These are phyloP conservation scores for Penicillium argentinense DNA, from an alignment of 495 filamentous ascomycete species.

Conservation along the genomic window DNA sequence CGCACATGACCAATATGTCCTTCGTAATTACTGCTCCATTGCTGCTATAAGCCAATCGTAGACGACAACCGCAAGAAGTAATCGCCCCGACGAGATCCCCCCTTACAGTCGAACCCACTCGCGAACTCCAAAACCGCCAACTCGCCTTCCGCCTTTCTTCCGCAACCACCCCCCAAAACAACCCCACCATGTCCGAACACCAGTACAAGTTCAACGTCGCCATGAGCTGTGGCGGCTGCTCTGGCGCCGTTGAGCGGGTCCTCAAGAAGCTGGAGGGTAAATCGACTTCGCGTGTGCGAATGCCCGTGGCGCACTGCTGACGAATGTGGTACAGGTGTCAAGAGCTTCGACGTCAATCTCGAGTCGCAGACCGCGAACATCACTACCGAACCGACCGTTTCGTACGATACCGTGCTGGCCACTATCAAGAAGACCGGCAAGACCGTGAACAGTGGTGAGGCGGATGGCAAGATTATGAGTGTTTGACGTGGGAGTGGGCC, in stretches of 20 bases:
- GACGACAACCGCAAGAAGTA: too few relatives aligned
- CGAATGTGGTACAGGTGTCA: slow-evolving; percentile 64
- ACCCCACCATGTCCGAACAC: slow-evolving; percentile 57
- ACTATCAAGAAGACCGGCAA: slow-evolving; percentile 97
- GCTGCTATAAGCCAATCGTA: too few relatives aligned
- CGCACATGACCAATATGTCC: not conserved
- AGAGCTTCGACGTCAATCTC: slow-evolving; percentile 82
- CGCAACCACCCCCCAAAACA: slow-evolving; percentile 4
- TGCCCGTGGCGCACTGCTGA: too few relatives aligned
- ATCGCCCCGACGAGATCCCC: too few relatives aligned
- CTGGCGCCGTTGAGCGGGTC: slow-evolving; percentile 80
- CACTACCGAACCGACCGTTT: slow-evolving; percentile 59
- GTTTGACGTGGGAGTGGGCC: slow-evolving; percentile 23
- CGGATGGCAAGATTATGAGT: slow-evolving; percentile 44
- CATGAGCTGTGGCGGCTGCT: slow-evolving; percentile 71
- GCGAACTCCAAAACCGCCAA: not conserved
- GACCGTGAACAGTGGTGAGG: slow-evolving; percentile 74
- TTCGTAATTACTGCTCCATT: too few relatives aligned
- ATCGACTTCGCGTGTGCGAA: too few relatives aligned
- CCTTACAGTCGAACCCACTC: not conserved
- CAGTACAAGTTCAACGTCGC: slow-evolving; percentile 69
- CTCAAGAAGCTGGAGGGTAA: slow-evolving; percentile 89
- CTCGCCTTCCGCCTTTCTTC: slow-evolving; percentile 3
- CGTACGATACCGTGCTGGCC: slow-evolving; percentile 77
- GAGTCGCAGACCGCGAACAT: slow-evolving; percentile 77